Base-by-base conservation (phyloP, 306 rosid species). In the Cyamopsis tetragonoloba region DNA sequence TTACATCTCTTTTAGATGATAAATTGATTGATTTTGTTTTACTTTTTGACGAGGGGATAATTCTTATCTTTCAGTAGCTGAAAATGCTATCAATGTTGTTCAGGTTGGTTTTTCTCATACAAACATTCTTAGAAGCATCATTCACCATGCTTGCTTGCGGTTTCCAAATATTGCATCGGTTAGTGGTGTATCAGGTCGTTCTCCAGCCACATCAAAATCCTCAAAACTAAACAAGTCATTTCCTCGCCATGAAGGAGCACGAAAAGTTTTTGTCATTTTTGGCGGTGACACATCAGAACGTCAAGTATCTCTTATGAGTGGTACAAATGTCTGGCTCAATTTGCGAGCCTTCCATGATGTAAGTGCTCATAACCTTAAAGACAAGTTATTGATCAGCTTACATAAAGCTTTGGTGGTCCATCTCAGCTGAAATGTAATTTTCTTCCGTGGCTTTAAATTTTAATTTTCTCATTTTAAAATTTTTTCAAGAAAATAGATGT, bases 61-160 rank as follows among this genome's bases (percentile, higher is more conserved):
- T 74, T 22, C 27, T 47, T 77, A 3, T 39, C 31, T 31, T 37
- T 65, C 55, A 32, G 38, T 58, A 28, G 67, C 19, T 22, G 18
- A 54, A 70, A 63, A 57, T 35, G 13, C 62, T 42, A 5, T 39
- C 26, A 79, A 4, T 54, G 28, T 27, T 73, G 26, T 81, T 57
- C 86, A 92, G 98, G 96, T 92, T 80, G 98, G 98, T 23, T 86
- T 92, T 89, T 92, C 98, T 51, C 98, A 92, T 85, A 78, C 88
- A 37, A 89, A 92, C 70, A 84, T 92, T 50, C 96, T 89, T 34
- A 84, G 87, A 85, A 83, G 87, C 86, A 83, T 92, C 65, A 78
- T 89, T 60, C 82, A 62, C 72, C 98, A 65, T 78, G 98, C 98
- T 69, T 89, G 93, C 73, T 54, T 80, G 81, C 83, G 98, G 20